Percentiles rank a stretch among this genome's conserved stretches.
Conservation (phyloP, 768 basidiomycete species). For the Amanita jacksonii region DNA sequence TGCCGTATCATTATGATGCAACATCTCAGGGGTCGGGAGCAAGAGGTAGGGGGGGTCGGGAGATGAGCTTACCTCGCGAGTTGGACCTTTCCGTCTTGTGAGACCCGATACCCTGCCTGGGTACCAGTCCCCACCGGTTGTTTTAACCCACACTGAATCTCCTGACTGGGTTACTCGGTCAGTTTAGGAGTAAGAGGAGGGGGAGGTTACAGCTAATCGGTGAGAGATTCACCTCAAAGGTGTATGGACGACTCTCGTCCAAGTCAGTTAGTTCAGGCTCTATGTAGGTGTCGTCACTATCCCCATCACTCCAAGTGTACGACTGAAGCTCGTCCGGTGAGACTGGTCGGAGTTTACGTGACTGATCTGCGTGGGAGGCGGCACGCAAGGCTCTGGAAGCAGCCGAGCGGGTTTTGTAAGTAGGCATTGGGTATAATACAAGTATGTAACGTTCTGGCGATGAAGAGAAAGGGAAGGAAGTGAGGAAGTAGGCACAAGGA, state of each 20-base stretch:
- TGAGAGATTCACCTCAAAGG: slow-evolving; percentile 38
- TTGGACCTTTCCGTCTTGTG: slow-evolving; percentile 33
- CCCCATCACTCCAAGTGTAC: slow-evolving; percentile 23
- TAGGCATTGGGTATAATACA: neutral
- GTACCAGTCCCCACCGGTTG: slow-evolving; percentile 41
- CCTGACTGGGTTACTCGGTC: slow-evolving; percentile 25
- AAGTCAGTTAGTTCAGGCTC: slow-evolving; percentile 29
- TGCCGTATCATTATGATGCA: slow-evolving; percentile 3
- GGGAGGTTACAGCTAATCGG: too few species aligned
- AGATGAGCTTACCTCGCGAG: slow-evolving; percentile 31
- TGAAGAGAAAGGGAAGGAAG: neutral
- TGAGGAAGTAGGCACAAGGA: neutral
- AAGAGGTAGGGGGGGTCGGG: slow-evolving; percentile 10
- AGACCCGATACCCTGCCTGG: slow-evolving; percentile 38
- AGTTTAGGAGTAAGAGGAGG: slow-evolving; percentile 3
- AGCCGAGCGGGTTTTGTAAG: slow-evolving; percentile 4
- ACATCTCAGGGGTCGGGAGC: neutral
- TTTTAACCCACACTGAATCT: slow-evolving; percentile 44
- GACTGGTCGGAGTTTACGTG: slow-evolving; percentile 22
- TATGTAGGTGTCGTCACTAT: slow-evolving; percentile 22
- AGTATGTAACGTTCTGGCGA: too few species aligned
- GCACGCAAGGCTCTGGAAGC: neutral
- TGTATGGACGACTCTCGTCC: slow-evolving; percentile 43
- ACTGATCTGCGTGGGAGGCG: slow-evolving; percentile 2
- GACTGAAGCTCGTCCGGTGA: slow-evolving; percentile 24